phyloP scores from a whole-genome alignment of 2,329 filamentous ascomycete species.

The Aspergillus niger region DNA sequence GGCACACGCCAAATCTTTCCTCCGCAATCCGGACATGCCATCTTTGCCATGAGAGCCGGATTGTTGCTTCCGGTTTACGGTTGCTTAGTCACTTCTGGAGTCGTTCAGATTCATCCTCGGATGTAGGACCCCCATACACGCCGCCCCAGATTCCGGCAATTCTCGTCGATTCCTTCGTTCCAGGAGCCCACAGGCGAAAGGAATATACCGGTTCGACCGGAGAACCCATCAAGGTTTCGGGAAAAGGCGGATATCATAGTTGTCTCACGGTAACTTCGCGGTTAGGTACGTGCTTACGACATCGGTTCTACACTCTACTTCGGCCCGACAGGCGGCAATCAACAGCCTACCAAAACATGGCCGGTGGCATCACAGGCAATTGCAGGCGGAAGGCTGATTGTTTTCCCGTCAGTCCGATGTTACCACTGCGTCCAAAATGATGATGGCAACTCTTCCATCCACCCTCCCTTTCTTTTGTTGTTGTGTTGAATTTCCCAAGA shows the following conservation, averaged over 20 bases:
- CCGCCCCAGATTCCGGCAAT: constrained; percentile 21
- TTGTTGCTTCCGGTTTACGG: not conserved
- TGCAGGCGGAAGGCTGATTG: constrained; percentile 19
- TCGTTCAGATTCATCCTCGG: not conserved
- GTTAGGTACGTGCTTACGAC: constrained; percentile 6
- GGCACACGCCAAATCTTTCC: not conserved
- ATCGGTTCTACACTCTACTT: constrained; percentile 16
- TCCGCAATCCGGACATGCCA: not conserved
- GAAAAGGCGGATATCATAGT: constrained; percentile 35
- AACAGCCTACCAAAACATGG: not conserved
- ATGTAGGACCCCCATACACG: not conserved
- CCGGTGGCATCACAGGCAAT: constrained; percentile 1
- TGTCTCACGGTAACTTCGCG: constrained; percentile 22
- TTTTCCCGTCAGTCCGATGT: constrained; percentile 17
- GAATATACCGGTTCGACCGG: constrained; percentile 18
- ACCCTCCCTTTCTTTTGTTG: constrained; percentile 15
- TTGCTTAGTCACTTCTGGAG: not conserved
- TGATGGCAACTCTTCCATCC: not conserved
- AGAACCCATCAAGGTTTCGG: constrained; percentile 25
- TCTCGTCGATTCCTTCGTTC: constrained; percentile 23
- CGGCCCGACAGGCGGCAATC: constrained; percentile 32
- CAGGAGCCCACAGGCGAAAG: constrained; percentile 9
- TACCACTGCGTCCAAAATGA: not conserved
- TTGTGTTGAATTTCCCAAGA: not conserved
- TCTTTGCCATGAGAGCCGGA: not conserved